Evolutionary conservation across 345 rosid genomes (phyloP).

Genomic region (Rhizophora apiculata): DNA sequence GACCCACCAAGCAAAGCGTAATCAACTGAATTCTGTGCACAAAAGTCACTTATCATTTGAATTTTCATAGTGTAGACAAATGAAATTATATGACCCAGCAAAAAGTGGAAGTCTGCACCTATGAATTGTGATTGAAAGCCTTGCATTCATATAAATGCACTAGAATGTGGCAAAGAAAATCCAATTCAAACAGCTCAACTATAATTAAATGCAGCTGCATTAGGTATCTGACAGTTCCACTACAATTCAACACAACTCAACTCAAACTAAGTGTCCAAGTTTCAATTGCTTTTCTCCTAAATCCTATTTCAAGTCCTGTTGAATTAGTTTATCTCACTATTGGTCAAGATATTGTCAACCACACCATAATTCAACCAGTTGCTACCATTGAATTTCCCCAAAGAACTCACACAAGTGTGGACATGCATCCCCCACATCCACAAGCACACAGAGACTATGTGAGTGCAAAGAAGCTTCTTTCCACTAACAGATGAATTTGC

Average conservation of each 20-base stretch:
- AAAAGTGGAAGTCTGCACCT: too few species aligned
- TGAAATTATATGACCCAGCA: not conserved
- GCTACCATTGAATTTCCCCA: not conserved
- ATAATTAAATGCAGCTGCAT: not conserved
- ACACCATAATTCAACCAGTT: too few species aligned
- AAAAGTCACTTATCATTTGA: conserved; percentile 13
- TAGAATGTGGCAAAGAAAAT: not conserved
- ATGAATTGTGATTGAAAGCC: not conserved
- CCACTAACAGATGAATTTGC: not conserved
- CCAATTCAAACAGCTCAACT: not conserved
- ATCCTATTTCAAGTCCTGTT: too few species aligned
- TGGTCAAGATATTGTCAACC: too few species aligned
- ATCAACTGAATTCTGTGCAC: conserved; percentile 67
- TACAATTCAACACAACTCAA: too few species aligned
- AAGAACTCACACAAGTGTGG: not conserved
- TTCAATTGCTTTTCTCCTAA: too few species aligned
- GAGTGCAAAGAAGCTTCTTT: not conserved
- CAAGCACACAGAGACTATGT: not conserved
- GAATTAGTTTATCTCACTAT: too few species aligned
- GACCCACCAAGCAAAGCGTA: conserved; percentile 86
- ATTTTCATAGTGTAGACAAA: not conserved
- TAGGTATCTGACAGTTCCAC: not conserved
- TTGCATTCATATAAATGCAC: not conserved
- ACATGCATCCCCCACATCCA: not conserved
- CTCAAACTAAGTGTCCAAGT: too few species aligned